Evolutionary conservation across 371 early-diverging fungal species (phyloP).

Genomic region (Polyrhizophydium stewartii): DNA sequence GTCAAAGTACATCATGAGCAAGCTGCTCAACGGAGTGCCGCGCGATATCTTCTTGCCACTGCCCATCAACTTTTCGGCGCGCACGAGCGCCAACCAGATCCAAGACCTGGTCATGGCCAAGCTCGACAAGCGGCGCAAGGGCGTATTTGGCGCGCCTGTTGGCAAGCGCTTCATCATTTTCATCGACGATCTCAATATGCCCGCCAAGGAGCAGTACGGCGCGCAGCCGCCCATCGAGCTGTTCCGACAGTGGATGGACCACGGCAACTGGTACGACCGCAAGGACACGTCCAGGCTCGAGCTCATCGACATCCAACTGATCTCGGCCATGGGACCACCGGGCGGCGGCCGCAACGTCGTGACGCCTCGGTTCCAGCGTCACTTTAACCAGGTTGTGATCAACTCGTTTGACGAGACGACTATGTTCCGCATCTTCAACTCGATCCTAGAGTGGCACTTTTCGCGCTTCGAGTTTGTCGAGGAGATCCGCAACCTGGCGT

Average conservation of each 20-base stretch:
- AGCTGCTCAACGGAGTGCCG: slow-evolving; percentile 44
- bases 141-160: slow-evolving; percentile 47
- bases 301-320: slow-evolving; percentile 48
- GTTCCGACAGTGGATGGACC: slow-evolving; percentile 52
- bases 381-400: slow-evolving; percentile 56
- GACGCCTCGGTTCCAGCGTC: slow-evolving; percentile 49
- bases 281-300: slow-evolving; percentile 51
- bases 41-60: slow-evolving; percentile 42
- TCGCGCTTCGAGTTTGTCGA: slow-evolving; percentile 43
- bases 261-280: slow-evolving; percentile 59
- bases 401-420: slow-evolving; percentile 52
- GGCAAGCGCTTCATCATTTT: slow-evolving; percentile 47
- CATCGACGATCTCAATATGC: slow-evolving; percentile 57
- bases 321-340: slow-evolving; percentile 54
- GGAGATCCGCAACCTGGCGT: slow-evolving; percentile 28
- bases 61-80: slow-evolving; percentile 51
- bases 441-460: slow-evolving; percentile 54
- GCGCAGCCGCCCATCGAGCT: slow-evolving; percentile 59
- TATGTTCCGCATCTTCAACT: slow-evolving; percentile 44
- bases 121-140: slow-evolving; percentile 55
- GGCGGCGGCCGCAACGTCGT: slow-evolving; percentile 51
- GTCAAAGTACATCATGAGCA: slow-evolving; percentile 52
- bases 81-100: slow-evolving; percentile 46
- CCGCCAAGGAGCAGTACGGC: slow-evolving; percentile 55
- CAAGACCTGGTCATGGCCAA: slow-evolving; percentile 58